Percentiles rank a stretch among this genome's conserved stretches.
These are phyloP conservation scores for Ceratocystis variospora DNA, from an alignment of 2,329 filamentous ascomycete genomes.

Conservation along the genomic window DNA sequence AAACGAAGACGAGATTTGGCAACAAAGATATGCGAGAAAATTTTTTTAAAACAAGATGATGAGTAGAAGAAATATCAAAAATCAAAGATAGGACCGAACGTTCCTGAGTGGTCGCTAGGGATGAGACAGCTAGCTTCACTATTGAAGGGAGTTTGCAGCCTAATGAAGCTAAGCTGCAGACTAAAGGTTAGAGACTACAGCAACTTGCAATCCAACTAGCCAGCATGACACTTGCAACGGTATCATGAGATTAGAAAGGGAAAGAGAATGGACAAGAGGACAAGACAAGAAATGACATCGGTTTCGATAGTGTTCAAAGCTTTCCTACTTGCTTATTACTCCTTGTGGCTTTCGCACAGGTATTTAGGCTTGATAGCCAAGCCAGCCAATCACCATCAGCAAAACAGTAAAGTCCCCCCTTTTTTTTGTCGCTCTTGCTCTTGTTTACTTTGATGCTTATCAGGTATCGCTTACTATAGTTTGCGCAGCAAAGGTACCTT, in stretches of 20 bases:
- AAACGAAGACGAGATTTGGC: not conserved
- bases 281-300: not conserved
- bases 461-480: not conserved
- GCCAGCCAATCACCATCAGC: not conserved
- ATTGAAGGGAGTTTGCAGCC: not conserved
- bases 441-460: constrained; percentile 4
- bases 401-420: not conserved
- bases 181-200: not conserved
- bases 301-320: not conserved
- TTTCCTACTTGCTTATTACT: not conserved
- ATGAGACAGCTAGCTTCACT: not conserved
- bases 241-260: not conserved
- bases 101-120: not conserved
- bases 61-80: not conserved
- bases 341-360: not conserved
- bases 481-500: not conserved
- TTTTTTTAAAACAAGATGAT: not conserved
- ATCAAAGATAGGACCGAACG: not conserved
- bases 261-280: not conserved
- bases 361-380: too few species aligned
- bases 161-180: not conserved
- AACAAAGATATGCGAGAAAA: not conserved
- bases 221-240: not conserved
- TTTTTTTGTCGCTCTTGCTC: not conserved
- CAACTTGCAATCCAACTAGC: not conserved